Evolutionary conservation across 225 moss, liverwort and hornwort species (phyloP), one percentile per base, ranked within the genome.

Genomic region (Sphagnum tenellum): DNA sequence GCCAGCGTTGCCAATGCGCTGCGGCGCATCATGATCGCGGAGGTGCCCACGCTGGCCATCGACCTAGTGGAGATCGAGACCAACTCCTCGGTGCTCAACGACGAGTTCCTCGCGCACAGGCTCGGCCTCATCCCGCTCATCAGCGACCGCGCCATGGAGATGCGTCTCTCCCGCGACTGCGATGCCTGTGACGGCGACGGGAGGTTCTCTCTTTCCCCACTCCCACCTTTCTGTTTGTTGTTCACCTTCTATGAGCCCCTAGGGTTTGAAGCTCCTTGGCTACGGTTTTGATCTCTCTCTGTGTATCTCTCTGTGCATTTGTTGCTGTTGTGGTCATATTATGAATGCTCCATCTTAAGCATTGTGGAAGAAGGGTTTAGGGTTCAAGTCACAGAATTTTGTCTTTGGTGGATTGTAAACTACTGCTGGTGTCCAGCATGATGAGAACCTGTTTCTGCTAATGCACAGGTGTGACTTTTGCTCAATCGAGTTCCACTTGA

Each of bases 1-100:
- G 77, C 93, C 49, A 98, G 96, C 68, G 93, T 98, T 44, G 96
- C 96, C 57, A 93, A 98, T 70, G 96, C 96, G n/a, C 78, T 98
- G 67, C 81, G 96, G 50, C 83, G 96, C 55, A 98, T 98, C 29
- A 98, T 98, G 77, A 90, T 98, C 47, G 93, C 96, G 0, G 96
- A 98, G 75, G 96, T 98, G 63, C 96, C 96, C 0, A 98, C 96
- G 2, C 76, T 98, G 60, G 96, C 96, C 11, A 93, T 98, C 53
- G 96, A 98, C 64, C 68, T 98, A 68, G 93, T 98, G 61, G 96
- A 98, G 76, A 98, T 98, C 60, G 96, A 98, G 75, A 84, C 80
- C 3, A 98, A 98, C 66, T 87, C 96, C 45, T 90, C 96, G 0
- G 96, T 98, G 66, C 78, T 98, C 44, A 93, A 98, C 74, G 96